Conservation (phyloP, 495 filamentous ascomycete genomes). For the Thozetella sp. region DNA sequence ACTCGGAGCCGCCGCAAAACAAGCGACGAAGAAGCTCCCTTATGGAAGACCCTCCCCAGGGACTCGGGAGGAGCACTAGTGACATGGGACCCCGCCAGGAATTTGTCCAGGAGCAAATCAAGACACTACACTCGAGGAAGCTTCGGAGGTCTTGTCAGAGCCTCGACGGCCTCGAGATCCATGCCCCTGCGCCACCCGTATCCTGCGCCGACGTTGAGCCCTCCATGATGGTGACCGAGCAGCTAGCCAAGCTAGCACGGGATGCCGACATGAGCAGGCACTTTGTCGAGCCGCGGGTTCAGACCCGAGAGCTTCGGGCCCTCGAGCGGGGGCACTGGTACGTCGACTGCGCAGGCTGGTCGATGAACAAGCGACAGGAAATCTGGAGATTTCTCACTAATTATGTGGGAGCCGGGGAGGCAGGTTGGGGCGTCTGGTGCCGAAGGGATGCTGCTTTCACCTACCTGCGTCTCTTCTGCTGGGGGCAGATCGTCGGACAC, state of each 20-base stretch:
- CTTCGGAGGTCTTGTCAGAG: neutral
- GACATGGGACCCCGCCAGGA: conserved; percentile 33
- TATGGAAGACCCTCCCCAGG: conserved; percentile 8
- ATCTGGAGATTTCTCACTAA: conserved; percentile 64
- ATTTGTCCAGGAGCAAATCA: neutral
- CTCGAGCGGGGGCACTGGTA: conserved; percentile 74
- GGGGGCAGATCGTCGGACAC: conserved; percentile 63
- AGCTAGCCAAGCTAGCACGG: conserved; percentile 50
- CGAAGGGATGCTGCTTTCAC: conserved; percentile 31
- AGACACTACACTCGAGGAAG: neutral
- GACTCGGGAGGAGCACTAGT: conserved; percentile 28
- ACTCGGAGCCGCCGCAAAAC: conserved; percentile 34
- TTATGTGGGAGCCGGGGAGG: conserved; percentile 57
- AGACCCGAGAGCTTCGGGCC: conserved; percentile 49
- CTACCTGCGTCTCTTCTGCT: conserved; percentile 61
- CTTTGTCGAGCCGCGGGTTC: conserved; percentile 47
- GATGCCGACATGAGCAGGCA: conserved; percentile 51
- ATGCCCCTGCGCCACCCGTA: conserved; percentile 29
- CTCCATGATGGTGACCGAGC: conserved; percentile 48
- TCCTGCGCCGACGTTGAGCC: conserved; percentile 18
- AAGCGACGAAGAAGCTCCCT: conserved; percentile 20
- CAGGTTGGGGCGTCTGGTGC: conserved; percentile 69
- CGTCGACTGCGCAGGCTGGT: conserved; percentile 51
- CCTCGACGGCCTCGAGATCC: conserved; percentile 31
- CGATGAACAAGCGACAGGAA: conserved; percentile 31